A percentile compares a stretch with the other conserved stretches of the same genome.
Conservation (phyloP, 2,329 filamentous ascomycete genomes). For the Botryotinia globosa region DNA sequence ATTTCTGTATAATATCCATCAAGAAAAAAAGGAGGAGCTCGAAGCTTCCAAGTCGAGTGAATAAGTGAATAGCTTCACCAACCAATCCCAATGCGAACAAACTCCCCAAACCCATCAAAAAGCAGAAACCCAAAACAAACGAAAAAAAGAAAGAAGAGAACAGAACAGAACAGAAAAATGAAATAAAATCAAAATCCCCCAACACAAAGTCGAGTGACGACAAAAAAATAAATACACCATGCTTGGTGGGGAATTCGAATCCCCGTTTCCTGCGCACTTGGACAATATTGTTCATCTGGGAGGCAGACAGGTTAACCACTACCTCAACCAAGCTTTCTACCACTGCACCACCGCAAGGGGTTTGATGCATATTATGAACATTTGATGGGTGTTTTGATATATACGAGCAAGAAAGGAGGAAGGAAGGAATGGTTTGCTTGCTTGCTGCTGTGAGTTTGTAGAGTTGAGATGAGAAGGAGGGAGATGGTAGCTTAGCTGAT, state of each 20-base stretch:
- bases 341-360: background rate
- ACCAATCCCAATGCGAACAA: background rate
- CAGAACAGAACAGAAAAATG: too few relatives aligned
- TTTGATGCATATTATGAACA: slow-evolving; percentile 5
- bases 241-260: slow-evolving; percentile 21
- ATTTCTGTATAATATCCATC: background rate
- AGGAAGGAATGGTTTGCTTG: background rate
- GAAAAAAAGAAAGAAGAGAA: background rate
- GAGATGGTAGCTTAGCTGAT: background rate
- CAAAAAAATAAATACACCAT: background rate
- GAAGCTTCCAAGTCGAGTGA: background rate
- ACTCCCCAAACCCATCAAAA: background rate
- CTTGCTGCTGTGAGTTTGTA: background rate
- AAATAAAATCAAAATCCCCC: background rate
- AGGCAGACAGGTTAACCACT: slow-evolving; percentile 22
- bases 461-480: background rate
- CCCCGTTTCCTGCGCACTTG: slow-evolving; percentile 13
- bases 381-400: background rate
- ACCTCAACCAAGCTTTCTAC: slow-evolving; percentile 19
- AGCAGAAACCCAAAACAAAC: background rate
- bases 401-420: background rate
- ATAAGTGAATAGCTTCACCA: slow-evolving; percentile 12
- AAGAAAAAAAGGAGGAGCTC: background rate
- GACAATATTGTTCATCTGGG: background rate
- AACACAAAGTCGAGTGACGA: accelerated